A percentile compares a stretch with the other conserved stretches of the same genome.
Evolutionary conservation across 768 basidiomycete genomes (phyloP).

Genomic region (Leccinum obscurum): DNA sequence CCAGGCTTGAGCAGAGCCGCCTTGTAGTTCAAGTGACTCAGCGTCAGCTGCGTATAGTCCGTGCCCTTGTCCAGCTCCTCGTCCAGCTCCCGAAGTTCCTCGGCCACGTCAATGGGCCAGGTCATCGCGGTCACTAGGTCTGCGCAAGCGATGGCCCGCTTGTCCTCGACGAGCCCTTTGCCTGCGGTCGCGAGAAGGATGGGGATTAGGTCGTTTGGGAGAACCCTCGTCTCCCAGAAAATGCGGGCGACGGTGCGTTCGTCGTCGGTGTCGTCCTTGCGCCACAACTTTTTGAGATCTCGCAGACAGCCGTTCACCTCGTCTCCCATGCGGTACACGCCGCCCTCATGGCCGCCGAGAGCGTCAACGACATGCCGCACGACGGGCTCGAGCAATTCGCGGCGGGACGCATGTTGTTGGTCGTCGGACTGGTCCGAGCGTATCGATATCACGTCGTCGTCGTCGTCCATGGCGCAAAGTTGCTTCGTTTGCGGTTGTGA

Average conservation of each 20-base stretch:
- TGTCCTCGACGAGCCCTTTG: slow-evolving; percentile 75
- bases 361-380: slow-evolving; percentile 78
- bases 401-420: slow-evolving; percentile 39
- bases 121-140: slow-evolving; percentile 97
- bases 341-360: slow-evolving; percentile 71
- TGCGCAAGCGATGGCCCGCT: slow-evolving; percentile 76
- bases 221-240: slow-evolving; percentile 83
- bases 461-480: slow-evolving; percentile 22
- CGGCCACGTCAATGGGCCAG: slow-evolving; percentile 96
- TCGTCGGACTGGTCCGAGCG: slow-evolving; percentile 29
- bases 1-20: slow-evolving; percentile 62
- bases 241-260: slow-evolving; percentile 94
- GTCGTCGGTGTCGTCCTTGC: slow-evolving; percentile 96
- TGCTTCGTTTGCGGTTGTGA: slow-evolving; percentile 12
- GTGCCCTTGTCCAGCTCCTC: slow-evolving; percentile 77
- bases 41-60: slow-evolving; percentile 84
- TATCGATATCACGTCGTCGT: slow-evolving; percentile 39
- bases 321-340: slow-evolving; percentile 75
- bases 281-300: slow-evolving; percentile 94
- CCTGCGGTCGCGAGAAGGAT: slow-evolving; percentile 82
- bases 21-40: slow-evolving; percentile 90
- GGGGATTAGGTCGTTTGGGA: slow-evolving; percentile 85
- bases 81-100: slow-evolving; percentile 88
- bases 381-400: slow-evolving; percentile 62
- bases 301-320: slow-evolving; percentile 82